Conservation (phyloP, 805 yeast species). For the Saccharomycopsis amapae region DNA sequence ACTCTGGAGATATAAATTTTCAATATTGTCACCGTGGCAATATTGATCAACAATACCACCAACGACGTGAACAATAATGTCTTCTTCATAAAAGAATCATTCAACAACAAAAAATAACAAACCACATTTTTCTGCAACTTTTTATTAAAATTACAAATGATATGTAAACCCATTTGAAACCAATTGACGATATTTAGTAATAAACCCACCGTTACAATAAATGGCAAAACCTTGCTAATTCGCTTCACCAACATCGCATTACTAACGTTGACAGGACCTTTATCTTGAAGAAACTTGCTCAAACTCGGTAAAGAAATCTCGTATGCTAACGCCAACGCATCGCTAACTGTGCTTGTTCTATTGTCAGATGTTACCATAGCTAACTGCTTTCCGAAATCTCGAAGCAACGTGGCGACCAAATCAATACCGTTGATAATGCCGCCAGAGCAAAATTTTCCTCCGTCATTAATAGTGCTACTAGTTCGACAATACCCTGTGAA, state of each 20-base stretch:
- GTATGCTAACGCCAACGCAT: constrained; percentile 24
- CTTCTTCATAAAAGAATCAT: not conserved
- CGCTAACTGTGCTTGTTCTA: constrained; percentile 11
- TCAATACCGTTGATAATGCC: constrained; percentile 30
- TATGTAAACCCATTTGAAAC: not conserved
- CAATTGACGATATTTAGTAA: not conserved
- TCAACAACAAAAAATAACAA: no score
- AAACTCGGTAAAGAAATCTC: constrained; percentile 17
- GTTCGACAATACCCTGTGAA: constrained; percentile 31
- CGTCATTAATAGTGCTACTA: not conserved
- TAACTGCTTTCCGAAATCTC: constrained; percentile 33
- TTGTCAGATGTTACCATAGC: constrained; percentile 28
- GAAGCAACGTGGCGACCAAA: constrained; percentile 29
- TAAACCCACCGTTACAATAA: not conserved
- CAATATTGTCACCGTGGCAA: not conserved
- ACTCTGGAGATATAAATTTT: constrained; percentile 5
- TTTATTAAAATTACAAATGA: no score
- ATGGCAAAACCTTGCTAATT: not conserved
- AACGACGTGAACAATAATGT: not conserved
- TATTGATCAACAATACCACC: not conserved
- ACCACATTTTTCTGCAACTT: not conserved
- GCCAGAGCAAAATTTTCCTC: constrained; percentile 22
- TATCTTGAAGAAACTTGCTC: not conserved
- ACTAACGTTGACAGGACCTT: not conserved
- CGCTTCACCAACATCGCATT: not conserved